Evolutionary conservation across 768 basidiomycete species (phyloP), one percentile per base, ranked within the genome.

Genomic region (Suillus plorans): DNA sequence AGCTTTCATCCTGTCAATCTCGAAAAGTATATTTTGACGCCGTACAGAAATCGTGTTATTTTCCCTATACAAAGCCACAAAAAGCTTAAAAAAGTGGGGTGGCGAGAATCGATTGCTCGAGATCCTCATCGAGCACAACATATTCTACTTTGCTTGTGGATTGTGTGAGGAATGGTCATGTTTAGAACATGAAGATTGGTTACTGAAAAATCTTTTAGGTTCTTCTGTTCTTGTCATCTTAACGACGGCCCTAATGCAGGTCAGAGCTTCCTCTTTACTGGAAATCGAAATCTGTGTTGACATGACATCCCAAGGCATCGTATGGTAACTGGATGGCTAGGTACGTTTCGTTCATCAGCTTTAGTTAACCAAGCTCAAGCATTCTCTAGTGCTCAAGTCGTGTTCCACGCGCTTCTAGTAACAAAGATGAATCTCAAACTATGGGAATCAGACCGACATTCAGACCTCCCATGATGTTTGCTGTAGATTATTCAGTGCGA

Each of bases 101-200:
- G 13, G 13, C 37, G 14, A 37, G 6, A 57, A 37, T 37, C 13
- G 18, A 37, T 16, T 57, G 4, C 55, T 57, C n/a, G 55, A 57
- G 13, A 22, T 57, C 7, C 36, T 57, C 36, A 37, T 57, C n/a
- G 36, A 57, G 36, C 36, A 57, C 55, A 57, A 57, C 36, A 57
- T 57, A 57, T 57, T 57, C n/a, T 57, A 37, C 36, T 37, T 57
- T 57, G n/a, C n/a, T 22, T 57, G 55, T 37, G 55, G 55, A 57
- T 4, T 57, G 36, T 57, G 55, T 36, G 9, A 56, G 55, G 55
- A 37, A 13, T 36, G n/a, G 13, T 56, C 5, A 28, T 16, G 7
- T 37, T 1, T 1, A 8, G 36, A 25, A 25, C 13, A n/a, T 14
- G 22, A 57, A 25, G 22, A 25, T 22, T 16, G 22, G 14, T 39